phyloP scores from a whole-genome alignment of 2,329 filamentous ascomycete species.

The Claviceps purpurea region DNA sequence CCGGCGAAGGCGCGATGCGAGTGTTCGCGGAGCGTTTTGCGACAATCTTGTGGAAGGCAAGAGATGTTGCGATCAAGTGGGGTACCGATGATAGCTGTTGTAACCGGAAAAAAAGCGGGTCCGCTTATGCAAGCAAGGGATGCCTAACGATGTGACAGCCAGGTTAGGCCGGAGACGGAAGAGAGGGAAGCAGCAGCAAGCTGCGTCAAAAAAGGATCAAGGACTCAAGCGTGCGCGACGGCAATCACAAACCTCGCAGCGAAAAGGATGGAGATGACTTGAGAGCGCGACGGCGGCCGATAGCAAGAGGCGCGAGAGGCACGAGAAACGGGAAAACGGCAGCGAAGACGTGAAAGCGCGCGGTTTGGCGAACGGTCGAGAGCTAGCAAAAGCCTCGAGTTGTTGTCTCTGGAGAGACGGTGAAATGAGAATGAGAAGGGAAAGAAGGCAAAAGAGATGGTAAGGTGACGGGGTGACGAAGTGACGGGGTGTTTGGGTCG shows the following conservation, averaged over 20 bases:
- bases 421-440: conserved; percentile 14
- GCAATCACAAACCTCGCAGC: not conserved
- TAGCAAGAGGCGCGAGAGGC: conserved; percentile 2
- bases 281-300: conserved; percentile 1
- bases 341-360: conserved; percentile 5
- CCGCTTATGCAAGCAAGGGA: conserved; percentile 10
- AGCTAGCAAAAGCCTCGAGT: conserved; percentile 35
- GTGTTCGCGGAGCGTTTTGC: conserved; percentile 4
- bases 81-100: conserved; percentile 15
- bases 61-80: not conserved
- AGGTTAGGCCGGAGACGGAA: conserved; percentile 12
- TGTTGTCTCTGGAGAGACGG: conserved; percentile 12
- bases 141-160: conserved; percentile 8
- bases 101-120: conserved; percentile 16
- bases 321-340: conserved; percentile 5
- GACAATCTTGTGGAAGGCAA: conserved; percentile 1
- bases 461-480: conserved; percentile 5
- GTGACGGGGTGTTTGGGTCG: not conserved
- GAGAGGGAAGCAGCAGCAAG: not conserved
- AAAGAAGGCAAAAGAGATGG: conserved; percentile 13
- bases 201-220: conserved; percentile 3
- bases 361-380: conserved; percentile 21
- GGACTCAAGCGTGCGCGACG: not conserved
- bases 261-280: not conserved
- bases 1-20: conserved; percentile 8